Conservation (phyloP, 2,329 filamentous ascomycete genomes). For the Cadophora sp. region DNA sequence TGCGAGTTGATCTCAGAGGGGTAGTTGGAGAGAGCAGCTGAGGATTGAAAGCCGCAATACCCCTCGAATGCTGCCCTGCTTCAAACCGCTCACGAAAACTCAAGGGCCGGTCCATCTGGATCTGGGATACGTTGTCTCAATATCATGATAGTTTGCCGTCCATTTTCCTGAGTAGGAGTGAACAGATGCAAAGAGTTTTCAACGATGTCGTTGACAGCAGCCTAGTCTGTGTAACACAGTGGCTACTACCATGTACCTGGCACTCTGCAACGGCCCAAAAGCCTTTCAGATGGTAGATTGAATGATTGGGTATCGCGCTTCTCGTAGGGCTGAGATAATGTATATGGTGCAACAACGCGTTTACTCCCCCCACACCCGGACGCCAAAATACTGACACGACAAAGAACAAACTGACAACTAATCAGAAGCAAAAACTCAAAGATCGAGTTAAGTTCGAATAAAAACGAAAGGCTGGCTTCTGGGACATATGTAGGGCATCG, state of each 20-base stretch:
- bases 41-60: background rate
- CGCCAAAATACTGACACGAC: background rate
- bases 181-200: background rate
- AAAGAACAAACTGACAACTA: background rate
- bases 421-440: constrained; percentile 6
- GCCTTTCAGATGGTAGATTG: background rate
- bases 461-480: background rate
- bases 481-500: constrained; percentile 19
- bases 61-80: background rate
- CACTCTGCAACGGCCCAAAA: background rate
- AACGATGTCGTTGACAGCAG: background rate
- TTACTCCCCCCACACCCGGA: background rate
- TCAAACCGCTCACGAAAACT: background rate
- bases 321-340: constrained; percentile 16
- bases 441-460: background rate
- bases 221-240: background rate
- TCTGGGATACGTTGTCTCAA: background rate
- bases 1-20: background rate
- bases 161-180: too few species aligned
- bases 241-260: background rate
- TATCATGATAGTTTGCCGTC: constrained; percentile 5
- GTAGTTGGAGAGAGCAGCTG: background rate
- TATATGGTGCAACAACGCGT: background rate
- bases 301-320: background rate
- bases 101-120: too few species aligned